These are phyloP conservation scores for Aspergillus ruber DNA, from an alignment of 2,329 filamentous ascomycete species.

Conservation along the genomic window DNA sequence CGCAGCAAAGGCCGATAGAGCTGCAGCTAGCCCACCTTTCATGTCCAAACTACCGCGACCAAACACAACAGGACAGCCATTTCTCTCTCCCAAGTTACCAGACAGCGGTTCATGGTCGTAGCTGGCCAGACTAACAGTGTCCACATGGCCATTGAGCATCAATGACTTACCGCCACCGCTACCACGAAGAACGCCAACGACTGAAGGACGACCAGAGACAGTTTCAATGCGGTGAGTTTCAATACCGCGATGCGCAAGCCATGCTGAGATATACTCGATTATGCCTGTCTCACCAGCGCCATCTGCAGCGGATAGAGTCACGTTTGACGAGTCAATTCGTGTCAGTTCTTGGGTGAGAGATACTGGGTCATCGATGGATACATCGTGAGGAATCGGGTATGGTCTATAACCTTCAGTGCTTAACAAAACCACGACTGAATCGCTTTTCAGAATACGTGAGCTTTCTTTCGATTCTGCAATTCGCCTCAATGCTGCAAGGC, in stretches of 20 bases:
- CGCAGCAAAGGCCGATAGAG: slow-evolving; percentile 37
- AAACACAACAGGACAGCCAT: slow-evolving; percentile 34
- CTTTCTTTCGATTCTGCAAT: slow-evolving; percentile 30
- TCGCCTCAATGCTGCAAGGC: slow-evolving; percentile 49
- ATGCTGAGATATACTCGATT: slow-evolving; percentile 43
- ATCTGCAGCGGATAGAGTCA: slow-evolving; percentile 34
- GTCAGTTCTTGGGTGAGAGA: slow-evolving; percentile 42
- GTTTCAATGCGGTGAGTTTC: slow-evolving; percentile 47
- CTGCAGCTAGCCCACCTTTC: slow-evolving; percentile 48
- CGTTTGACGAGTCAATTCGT: slow-evolving; percentile 47
- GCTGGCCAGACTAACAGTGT: slow-evolving; percentile 46
- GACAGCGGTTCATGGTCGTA: slow-evolving; percentile 44
- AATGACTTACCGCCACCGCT: slow-evolving; percentile 43
- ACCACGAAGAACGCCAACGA: slow-evolving; percentile 45
- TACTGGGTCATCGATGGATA: slow-evolving; percentile 39
- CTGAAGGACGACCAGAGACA: slow-evolving; percentile 43
- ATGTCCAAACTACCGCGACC: slow-evolving; percentile 48
- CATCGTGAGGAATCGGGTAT: slow-evolving; percentile 43
- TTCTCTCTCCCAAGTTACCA: slow-evolving; percentile 28
- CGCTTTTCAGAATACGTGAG: slow-evolving; percentile 28
- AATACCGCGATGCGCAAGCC: slow-evolving; percentile 48
- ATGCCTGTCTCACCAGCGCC: slow-evolving; percentile 45
- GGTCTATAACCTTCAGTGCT: slow-evolving; percentile 59
- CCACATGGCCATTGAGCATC: slow-evolving; percentile 50
- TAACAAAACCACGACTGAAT: slow-evolving; percentile 59